Evolutionary conservation across 805 yeast genomes (phyloP), one percentile per base, ranked within the genome.

Genomic region (Wickerhamiella shivajii): DNA sequence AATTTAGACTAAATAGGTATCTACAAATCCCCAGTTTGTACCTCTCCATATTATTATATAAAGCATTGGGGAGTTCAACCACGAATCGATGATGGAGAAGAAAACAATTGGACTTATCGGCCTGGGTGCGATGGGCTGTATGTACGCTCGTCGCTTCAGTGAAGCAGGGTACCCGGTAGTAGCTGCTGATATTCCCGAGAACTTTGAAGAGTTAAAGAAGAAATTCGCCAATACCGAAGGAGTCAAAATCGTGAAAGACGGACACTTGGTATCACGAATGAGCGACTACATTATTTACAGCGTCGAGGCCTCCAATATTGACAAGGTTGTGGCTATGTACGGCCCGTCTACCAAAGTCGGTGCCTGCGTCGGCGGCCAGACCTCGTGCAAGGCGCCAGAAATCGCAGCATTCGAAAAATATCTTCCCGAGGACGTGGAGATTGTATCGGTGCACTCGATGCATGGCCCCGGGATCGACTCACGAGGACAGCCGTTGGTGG

Each of bases 341-440:
- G 96, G 93, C 0, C 87, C 93, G 0, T 77, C 61, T 0, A 74
- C 94, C 3, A 87, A 87, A 51, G 57, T 74, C 3, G 92, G 93
- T 2, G 77, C 93, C 3, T 71, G 85, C 26, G 93, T 90, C 4
- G 98, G 97, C n/a, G 98, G 98, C 6, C 98, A 90, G 56, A 85
- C 98, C 0, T 79, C 94, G 7, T 87, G 97, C 57, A 90, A 90
- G 50, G 74, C 70, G 17, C 92, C 93, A 0, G 98, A 90, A 51
- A 77, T 90, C 18, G 63, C 57, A 11, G 94, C 96, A 0, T 80
- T 90, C 52, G 95, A 84, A 45, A 60, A 62, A 28, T 58, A 67
- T 44, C 53, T 83, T 20, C 96, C 97, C 0, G 39, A 47, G 1
- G 97, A 90, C 56, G 76, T 73, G 3, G 78, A 80, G 28, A 87